phyloP scores from a whole-genome alignment of 192 early-diverging fungal genomes.

The Coemansia erecta region DNA sequence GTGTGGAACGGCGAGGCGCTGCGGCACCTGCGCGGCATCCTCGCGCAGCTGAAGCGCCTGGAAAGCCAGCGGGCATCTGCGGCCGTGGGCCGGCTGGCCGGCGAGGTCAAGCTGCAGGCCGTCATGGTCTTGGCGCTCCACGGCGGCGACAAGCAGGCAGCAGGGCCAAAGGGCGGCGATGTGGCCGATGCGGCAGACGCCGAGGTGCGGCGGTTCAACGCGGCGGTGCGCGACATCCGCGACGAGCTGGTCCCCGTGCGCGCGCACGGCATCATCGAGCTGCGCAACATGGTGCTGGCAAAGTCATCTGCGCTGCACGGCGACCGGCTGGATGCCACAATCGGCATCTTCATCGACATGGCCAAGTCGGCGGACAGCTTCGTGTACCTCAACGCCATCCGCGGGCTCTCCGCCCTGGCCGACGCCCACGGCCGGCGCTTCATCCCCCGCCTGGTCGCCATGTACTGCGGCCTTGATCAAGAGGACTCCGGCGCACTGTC shows the following conservation, averaged over 20 bases:
- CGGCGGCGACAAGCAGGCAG: slow-evolving; percentile 4
- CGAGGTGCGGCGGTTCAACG: slow-evolving; percentile 61
- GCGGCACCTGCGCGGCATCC: slow-evolving; percentile 29
- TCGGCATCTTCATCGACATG: slow-evolving; percentile 78
- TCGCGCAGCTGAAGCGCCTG: slow-evolving; percentile 14
- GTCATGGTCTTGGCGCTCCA: slow-evolving; percentile 39
- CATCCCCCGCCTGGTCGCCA: slow-evolving; percentile 62
- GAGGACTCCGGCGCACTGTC: slow-evolving; percentile 4
- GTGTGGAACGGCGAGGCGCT: slow-evolving; percentile 17
- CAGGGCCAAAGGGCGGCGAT: background rate
- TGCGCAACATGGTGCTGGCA: slow-evolving; percentile 77
- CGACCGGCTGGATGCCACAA: slow-evolving; percentile 62
- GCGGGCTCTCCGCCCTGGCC: slow-evolving; percentile 77
- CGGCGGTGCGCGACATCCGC: slow-evolving; percentile 74
- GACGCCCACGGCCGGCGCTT: slow-evolving; percentile 75
- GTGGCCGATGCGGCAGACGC: slow-evolving; percentile 20
- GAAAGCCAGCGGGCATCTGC: background rate
- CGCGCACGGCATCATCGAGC: slow-evolving; percentile 80
- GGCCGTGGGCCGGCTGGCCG: slow-evolving; percentile 8
- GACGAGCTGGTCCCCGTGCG: slow-evolving; percentile 81
- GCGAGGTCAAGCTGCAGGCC: slow-evolving; percentile 20
- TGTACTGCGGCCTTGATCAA: slow-evolving; percentile 58
- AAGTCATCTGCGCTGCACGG: slow-evolving; percentile 57
- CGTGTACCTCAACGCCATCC: slow-evolving; percentile 91
- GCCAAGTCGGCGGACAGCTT: slow-evolving; percentile 81